These are phyloP conservation scores for Yamagishiella unicocca DNA, from an alignment of 139 green algal genomes.

Conservation along the genomic window DNA sequence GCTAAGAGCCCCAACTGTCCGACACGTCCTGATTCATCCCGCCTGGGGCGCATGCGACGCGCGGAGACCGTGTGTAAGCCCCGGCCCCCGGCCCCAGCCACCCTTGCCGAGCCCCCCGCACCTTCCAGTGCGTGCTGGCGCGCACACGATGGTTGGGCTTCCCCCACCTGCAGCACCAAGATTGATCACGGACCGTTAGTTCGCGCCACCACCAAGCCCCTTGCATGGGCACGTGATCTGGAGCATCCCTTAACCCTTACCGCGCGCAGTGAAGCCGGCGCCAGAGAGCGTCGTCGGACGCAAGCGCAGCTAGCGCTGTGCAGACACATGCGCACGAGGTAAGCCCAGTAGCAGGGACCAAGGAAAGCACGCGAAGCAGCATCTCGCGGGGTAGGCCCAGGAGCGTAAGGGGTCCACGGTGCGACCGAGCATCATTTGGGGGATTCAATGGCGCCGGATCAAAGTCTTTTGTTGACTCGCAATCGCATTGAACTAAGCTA, in stretches of 20 bases:
- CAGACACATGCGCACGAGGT: neutral
- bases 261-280: slow-evolving; percentile 1
- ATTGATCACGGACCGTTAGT: neutral
- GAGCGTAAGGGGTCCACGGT: neutral
- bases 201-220: neutral
- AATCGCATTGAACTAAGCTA: neutral
- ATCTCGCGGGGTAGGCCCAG: slow-evolving; percentile 9
- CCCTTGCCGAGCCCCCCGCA: no score
- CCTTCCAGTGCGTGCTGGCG: slow-evolving; percentile 20
- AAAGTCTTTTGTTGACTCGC: neutral
- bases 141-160: neutral
- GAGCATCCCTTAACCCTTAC: no score
- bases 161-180: slow-evolving; percentile 4
- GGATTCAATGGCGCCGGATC: neutral
- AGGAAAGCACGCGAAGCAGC: neutral
- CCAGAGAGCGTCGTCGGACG: slow-evolving; percentile 11
- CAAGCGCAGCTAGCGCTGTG: neutral
- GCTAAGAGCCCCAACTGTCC: no score
- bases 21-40: no score
- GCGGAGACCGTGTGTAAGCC: no score
- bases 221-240: no score
- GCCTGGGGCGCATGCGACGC: no score
- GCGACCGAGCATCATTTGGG: neutral
- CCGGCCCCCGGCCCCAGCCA: no score
- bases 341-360: slow-evolving; percentile 6